Percentiles rank a stretch among this genome's conserved stretches.
Conservation (phyloP, 371 early-diverging fungal species). For the Mucor velutinosus region DNA sequence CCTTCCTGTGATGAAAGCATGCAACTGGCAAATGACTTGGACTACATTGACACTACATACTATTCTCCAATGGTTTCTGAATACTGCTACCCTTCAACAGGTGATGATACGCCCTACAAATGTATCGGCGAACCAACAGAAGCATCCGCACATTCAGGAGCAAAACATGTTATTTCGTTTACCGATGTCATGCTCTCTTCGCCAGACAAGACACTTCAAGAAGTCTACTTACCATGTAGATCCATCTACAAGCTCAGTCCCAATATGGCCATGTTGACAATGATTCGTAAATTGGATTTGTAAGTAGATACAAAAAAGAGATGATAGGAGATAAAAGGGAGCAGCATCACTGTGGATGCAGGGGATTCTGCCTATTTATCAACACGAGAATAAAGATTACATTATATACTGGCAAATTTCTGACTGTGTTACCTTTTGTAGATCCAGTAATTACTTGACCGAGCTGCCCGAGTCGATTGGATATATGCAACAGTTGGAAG, state of each 20-base stretch:
- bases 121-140: neutral
- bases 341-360: slow-evolving; percentile 7
- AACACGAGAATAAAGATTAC: neutral
- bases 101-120: neutral
- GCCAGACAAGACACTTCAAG: slow-evolving; percentile 10
- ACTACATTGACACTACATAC: slow-evolving; percentile 19
- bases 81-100: neutral
- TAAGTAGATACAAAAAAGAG: slow-evolving; percentile 17
- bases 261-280: slow-evolving; percentile 28
- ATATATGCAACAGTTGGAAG: slow-evolving; percentile 17
- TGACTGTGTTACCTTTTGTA: slow-evolving; percentile 5
- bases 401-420: neutral
- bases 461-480: slow-evolving; percentile 30
- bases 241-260: slow-evolving; percentile 17
- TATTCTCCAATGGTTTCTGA: slow-evolving; percentile 3
- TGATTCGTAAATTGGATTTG: slow-evolving; percentile 27
- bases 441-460: slow-evolving; percentile 28
- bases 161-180: slow-evolving; percentile 12
- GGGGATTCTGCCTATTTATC: neutral
- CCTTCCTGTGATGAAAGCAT: neutral
- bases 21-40: slow-evolving; percentile 15
- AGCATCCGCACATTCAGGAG: neutral
- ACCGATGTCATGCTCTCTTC: slow-evolving; percentile 10
- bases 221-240: slow-evolving; percentile 13
- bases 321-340: slow-evolving; percentile 1